Percentiles rank a stretch among this genome's conserved stretches.
Conservation (phyloP, 352 stramenopile genomes). For the Hyaloperonospora arabidopsidis region DNA sequence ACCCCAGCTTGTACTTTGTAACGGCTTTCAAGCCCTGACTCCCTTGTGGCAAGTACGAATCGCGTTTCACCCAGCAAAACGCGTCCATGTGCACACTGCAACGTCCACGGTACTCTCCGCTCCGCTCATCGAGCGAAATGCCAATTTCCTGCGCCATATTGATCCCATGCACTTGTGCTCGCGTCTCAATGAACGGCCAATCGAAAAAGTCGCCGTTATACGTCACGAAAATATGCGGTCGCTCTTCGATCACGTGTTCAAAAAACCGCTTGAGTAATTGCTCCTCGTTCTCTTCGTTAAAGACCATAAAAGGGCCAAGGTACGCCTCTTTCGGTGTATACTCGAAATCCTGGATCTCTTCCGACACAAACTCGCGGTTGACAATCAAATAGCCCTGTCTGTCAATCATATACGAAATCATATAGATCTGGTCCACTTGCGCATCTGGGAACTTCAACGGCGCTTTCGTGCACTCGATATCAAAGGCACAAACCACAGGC, state of each 20-base stretch:
- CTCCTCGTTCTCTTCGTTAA: constrained; percentile 91
- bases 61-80: constrained; percentile 98
- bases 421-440: constrained; percentile 89
- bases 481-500: constrained; percentile 95
- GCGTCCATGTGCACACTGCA: constrained; percentile 95
- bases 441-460: constrained; percentile 98
- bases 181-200: constrained; percentile 96
- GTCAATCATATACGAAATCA: constrained; percentile 99
- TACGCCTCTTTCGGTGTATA: constrained; percentile 95
- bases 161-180: constrained; percentile 88
- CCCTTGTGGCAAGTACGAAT: constrained; percentile 98
- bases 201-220: constrained; percentile 99
- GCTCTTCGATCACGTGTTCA: constrained; percentile 83
- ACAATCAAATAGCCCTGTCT: constrained; percentile 94
- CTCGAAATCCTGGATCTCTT: constrained; percentile 98
- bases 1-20: constrained; percentile 99
- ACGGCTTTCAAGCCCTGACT: constrained; percentile 98
- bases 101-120: constrained; percentile 88
- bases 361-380: constrained; percentile 93
- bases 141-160: constrained; percentile 88
- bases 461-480: constrained; percentile 99
- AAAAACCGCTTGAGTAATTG: constrained; percentile 85
- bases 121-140: constrained; percentile 54
- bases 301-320: constrained; percentile 91
- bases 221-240: constrained; percentile 98